A percentile compares a stretch with the other conserved stretches of the same genome.
Conservation (phyloP, 768 basidiomycete species). For the Suillus paluster region DNA sequence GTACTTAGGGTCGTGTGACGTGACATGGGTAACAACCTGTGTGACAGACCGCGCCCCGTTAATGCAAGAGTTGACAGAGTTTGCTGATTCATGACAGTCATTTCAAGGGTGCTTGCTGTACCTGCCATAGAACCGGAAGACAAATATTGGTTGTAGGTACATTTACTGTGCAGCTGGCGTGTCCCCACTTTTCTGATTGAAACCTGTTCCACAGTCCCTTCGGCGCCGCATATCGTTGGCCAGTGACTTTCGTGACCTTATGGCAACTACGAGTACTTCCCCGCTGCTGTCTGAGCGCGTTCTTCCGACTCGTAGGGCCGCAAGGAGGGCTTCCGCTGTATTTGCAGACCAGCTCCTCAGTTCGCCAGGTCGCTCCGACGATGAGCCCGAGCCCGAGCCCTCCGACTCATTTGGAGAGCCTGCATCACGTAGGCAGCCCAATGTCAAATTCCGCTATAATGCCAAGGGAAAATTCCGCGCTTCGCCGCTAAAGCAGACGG, state of each 20-base stretch:
- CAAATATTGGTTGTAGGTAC: background rate
- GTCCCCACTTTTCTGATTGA: background rate
- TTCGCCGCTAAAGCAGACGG: slow-evolving; percentile 31
- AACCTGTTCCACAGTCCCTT: background rate
- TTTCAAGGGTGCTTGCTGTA: no score
- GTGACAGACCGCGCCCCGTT: no score
- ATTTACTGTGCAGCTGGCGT: background rate
- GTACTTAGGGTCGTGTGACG: no score
- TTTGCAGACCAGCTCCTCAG: slow-evolving; percentile 39
- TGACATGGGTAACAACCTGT: no score
- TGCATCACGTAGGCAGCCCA: slow-evolving; percentile 21
- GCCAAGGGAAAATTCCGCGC: slow-evolving; percentile 38
- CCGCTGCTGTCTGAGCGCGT: slow-evolving; percentile 16
- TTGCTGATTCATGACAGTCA: no score
- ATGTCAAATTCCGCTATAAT: slow-evolving; percentile 37
- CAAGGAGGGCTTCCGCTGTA: slow-evolving; percentile 34
- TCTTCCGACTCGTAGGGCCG: slow-evolving; percentile 38
- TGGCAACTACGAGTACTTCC: slow-evolving; percentile 1
- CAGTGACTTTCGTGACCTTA: background rate
- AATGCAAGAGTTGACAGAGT: no score
- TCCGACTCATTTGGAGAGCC: slow-evolving; percentile 32
- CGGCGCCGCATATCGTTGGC: background rate
- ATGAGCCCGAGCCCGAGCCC: slow-evolving; percentile 18
- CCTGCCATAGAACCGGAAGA: background rate
- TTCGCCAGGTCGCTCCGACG: slow-evolving; percentile 30